Percentiles rank a stretch among this genome's conserved stretches.
Conservation (phyloP, 192 early-diverging fungal genomes). For the Lobosporangium transversale region DNA sequence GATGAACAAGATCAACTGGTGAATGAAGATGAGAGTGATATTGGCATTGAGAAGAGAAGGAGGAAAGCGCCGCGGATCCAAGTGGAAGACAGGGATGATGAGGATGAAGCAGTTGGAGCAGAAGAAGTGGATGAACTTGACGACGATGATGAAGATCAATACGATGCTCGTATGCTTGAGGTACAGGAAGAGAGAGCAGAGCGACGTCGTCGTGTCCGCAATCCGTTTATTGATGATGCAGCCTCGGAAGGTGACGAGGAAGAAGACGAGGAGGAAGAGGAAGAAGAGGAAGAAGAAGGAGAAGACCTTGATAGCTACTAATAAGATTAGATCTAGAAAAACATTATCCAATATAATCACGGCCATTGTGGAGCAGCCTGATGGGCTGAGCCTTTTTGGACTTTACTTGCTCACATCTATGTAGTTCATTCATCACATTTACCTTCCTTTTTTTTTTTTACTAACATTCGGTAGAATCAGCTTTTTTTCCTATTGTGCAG, state of each 20-base stretch:
- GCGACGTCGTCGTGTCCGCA: not conserved
- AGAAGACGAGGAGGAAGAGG: conserved; percentile 5
- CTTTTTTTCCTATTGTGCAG: no score
- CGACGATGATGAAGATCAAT: conserved; percentile 8
- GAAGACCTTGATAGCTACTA: no score
- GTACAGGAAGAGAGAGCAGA: conserved; percentile 10
- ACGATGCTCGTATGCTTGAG: not conserved
- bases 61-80: conserved; percentile 4
- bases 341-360: no score
- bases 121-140: conserved; percentile 18
- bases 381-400: no score
- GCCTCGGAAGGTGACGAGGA: conserved; percentile 12
- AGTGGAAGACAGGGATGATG: conserved; percentile 7
- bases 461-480: no score
- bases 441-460: no score
- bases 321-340: no score
- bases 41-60: conserved; percentile 12
- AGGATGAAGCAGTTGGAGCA: conserved; percentile 5
- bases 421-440: no score
- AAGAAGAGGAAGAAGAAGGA: conserved; percentile 9
- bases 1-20: conserved; percentile 15
- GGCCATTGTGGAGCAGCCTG: no score
- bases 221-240: conserved; percentile 13
- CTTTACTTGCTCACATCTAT: no score
- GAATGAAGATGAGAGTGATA: conserved; percentile 5